A percentile compares a stretch with the other conserved stretches of the same genome.
These are phyloP conservation scores for Ceratocystis huliohia DNA, from an alignment of 2,329 filamentous ascomycete species.

Conservation along the genomic window DNA sequence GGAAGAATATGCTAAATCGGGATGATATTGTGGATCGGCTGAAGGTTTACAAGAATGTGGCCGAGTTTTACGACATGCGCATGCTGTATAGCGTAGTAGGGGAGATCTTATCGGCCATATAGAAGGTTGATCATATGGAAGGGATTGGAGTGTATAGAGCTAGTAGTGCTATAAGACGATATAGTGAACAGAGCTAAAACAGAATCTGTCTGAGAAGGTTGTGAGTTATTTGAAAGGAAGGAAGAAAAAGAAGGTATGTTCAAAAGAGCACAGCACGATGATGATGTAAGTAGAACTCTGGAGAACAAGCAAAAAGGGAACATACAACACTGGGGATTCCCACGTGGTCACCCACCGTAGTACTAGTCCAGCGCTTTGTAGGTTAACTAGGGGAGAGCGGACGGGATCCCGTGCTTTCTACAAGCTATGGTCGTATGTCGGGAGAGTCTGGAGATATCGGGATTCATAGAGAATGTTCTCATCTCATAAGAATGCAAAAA, in stretches of 20 bases:
- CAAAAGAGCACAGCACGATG: too few relatives aligned
- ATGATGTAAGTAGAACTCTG: too few relatives aligned
- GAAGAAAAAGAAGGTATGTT: too few relatives aligned
- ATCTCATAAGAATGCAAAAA: too few relatives aligned
- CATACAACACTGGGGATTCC: background rate
- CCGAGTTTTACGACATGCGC: constrained; percentile 63
- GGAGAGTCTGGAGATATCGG: too few relatives aligned
- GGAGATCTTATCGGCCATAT: constrained; percentile 43
- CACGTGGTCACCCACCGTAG: background rate
- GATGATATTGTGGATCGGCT: constrained; percentile 54
- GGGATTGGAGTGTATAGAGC: background rate
- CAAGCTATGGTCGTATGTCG: background rate
- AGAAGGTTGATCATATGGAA: background rate
- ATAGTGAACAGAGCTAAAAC: too few relatives aligned
- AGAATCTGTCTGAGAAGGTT: too few relatives aligned
- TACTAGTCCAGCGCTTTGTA: background rate
- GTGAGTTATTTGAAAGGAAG: too few relatives aligned
- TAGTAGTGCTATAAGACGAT: background rate
- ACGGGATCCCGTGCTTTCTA: background rate
- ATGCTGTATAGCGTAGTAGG: constrained; percentile 69
- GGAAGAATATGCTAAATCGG: constrained; percentile 58
- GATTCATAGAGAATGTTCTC: too few relatives aligned
- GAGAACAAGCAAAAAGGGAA: background rate
- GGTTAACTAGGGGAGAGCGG: background rate
- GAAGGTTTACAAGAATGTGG: constrained; percentile 60